A percentile compares a stretch with the other conserved stretches of the same genome.
Evolutionary conservation across 345 rosid genomes (phyloP).

Genomic region (Arabidopsis thaliana): TAIR10.1 NC_003076.8:3585001-3585500

Average conservation of each 20-base stretch:
- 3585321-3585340: slow-evolving; percentile 47
- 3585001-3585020: background rate
- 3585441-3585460: slow-evolving; percentile 55
- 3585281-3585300: background rate
- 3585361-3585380: slow-evolving; percentile 94
- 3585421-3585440: slow-evolving; percentile 45
- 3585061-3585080: background rate
- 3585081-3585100: background rate
- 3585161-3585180: background rate
- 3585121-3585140: slow-evolving; percentile 11
- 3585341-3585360: slow-evolving; percentile 82
- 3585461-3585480: slow-evolving; percentile 53
- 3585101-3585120: slow-evolving; percentile 4
- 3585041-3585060: background rate
- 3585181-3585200: background rate
- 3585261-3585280: slow-evolving; percentile 1
- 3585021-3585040: slow-evolving; percentile 6
- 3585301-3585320: slow-evolving; percentile 9
- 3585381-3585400: slow-evolving; percentile 64
- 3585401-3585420: slow-evolving; percentile 54
- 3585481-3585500: slow-evolving; percentile 51
- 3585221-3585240: slow-evolving; percentile 4
- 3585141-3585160: background rate
- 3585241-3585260: slow-evolving; percentile 11
- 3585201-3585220: slow-evolving; percentile 2